A percentile compares a stretch with the other conserved stretches of the same genome.
Evolutionary conservation across 352 stramenopile species (phyloP).

Genomic region (Aphanomyces stellatus): DNA sequence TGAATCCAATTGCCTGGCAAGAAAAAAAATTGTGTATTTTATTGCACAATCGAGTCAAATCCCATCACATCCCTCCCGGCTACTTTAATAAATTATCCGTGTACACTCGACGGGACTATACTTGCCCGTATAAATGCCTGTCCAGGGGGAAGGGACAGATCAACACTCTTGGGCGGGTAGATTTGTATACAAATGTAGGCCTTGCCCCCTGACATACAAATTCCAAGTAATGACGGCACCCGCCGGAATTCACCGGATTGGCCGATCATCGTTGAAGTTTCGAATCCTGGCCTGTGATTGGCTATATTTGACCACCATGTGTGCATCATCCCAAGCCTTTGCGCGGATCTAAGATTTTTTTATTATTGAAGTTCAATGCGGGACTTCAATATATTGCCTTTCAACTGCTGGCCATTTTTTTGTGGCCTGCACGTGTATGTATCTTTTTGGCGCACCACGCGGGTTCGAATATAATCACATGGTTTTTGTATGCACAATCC

Average conservation of each 20-base stretch:
- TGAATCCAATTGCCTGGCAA: constrained; percentile 3
- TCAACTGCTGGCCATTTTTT: neutral
- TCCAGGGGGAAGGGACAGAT: neutral
- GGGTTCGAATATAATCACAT: too few relatives aligned
- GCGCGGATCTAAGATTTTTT: constrained; percentile 11
- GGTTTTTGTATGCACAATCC: too few relatives aligned
- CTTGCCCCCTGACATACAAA: neutral
- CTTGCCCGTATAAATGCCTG: neutral
- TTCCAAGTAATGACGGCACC: neutral
- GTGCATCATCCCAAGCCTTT: neutral
- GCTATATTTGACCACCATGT: constrained; percentile 10
- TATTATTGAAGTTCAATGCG: constrained; percentile 14
- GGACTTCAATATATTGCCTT: neutral
- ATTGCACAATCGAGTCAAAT: constrained; percentile 8
- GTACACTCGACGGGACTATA: neutral
- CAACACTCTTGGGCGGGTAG: neutral
- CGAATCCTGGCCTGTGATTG: neutral
- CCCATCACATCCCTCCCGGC: neutral
- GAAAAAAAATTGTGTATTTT: constrained; percentile 10
- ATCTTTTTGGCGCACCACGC: constrained; percentile 6
- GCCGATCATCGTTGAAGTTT: constrained; percentile 1
- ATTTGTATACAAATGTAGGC: neutral
- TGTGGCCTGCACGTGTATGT: neutral
- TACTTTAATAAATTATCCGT: neutral
- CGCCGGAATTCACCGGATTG: neutral